A percentile compares a stretch with the other conserved stretches of the same genome.
phyloP scores from a whole-genome alignment of 2,329 filamentous ascomycete genomes.

The Arthrinium phaeospermum region DNA sequence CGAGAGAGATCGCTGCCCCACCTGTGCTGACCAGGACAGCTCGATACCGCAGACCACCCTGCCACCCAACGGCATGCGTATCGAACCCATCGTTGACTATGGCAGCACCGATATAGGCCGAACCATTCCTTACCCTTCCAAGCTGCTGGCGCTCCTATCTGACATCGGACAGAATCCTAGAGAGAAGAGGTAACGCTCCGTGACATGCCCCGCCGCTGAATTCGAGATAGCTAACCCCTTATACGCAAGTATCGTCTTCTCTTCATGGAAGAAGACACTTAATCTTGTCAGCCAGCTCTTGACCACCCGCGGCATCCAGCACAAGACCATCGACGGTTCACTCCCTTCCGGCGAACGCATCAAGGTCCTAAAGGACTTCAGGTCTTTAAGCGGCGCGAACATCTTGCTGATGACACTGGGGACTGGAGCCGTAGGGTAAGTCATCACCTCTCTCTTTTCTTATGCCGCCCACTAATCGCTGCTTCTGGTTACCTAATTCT shows the following conservation, averaged over 20 bases:
- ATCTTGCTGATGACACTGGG: conserved; percentile 22
- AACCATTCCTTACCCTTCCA: not conserved
- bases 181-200: not conserved
- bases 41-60: not conserved
- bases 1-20: not conserved
- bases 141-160: not conserved
- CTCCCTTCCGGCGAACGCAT: conserved; percentile 11
- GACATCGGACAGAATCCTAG: not conserved
- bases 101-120: not conserved
- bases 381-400: not conserved
- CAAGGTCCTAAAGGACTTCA: conserved; percentile 4
- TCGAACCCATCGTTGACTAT: not conserved
- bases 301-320: not conserved
- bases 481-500: not conserved
- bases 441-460: no score
- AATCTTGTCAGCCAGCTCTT: conserved; percentile 13
- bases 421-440: conserved; percentile 22
- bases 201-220: no score
- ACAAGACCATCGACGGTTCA: conserved; percentile 16
- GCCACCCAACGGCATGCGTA: not conserved
- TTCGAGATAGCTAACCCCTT: not conserved
- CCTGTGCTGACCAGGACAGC: not conserved
- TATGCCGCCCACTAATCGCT: no score
- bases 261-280: conserved; percentile 22
- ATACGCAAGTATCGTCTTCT: conserved; percentile 16